Base-by-base conservation (phyloP, 169 alveolate genomes). In the Pseudocohnilembus persalinus region DNA sequence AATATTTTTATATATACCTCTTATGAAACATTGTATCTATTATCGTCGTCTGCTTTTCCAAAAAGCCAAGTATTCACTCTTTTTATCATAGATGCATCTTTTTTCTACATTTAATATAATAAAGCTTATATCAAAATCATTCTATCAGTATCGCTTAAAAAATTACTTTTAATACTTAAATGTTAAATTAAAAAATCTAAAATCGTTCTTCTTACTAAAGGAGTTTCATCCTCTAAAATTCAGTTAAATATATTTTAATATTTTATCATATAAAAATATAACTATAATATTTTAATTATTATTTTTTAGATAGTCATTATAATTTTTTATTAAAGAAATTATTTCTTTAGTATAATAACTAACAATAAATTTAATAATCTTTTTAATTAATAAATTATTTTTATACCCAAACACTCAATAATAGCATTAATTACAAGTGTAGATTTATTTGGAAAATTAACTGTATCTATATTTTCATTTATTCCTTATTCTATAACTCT, bases 1-100 rank as follows among this genome's bases (percentile, higher is more conserved):
- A n/a, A n/a, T n/a, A n/a, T n/a, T n/a, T n/a, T n/a, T n/a, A n/a
- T n/a, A n/a, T n/a, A n/a, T n/a, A n/a, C n/a, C n/a, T n/a, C n/a
- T n/a, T n/a, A n/a, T n/a, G n/a, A n/a, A n/a, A n/a, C n/a, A n/a
- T n/a, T n/a, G 49, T 88, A 77, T 68, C 77, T 88, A 73, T 88
- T 83, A 28, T 88, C 91, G 78, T 34, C 74, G 78, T 77, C 88
- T 27, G 88, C 83, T 76, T 83, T 83, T 68, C 91, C 91, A 73
- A 88, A 88, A 33, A 88, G 82, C 91, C 91, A 88, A 31, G 76
- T 64, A 83, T 83, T 88, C 0, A 88, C 85, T 88, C 91, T 88
- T 88, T 88, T 88, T 11, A 86, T 82, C 0, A 83, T 84, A 26
- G 88, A 82, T 25, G 77, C 81, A 83, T 88, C 88, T 64, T 88